These are phyloP conservation scores for carrot (Daucus carota) DNA, from an alignment of 129 eudicot species.

Conservation along the genomic window DNA sequence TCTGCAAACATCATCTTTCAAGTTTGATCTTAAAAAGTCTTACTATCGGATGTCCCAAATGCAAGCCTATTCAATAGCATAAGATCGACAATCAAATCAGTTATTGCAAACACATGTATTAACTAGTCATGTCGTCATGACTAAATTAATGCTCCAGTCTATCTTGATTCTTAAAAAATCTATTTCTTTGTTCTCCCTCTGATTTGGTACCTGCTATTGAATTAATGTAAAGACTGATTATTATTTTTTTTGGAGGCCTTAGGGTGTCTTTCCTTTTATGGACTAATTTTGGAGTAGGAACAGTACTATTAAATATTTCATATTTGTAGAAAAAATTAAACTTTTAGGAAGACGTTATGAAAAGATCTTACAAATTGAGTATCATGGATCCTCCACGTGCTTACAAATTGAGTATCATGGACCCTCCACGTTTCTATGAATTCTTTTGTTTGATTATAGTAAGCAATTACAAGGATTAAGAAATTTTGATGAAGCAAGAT, in stretches of 20 bases:
- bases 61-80: slow-evolving; percentile 60
- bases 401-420: no score
- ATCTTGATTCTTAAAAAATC: no score
- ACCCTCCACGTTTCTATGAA: no score
- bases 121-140: background rate
- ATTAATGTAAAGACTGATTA: background rate
- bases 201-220: background rate
- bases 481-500: background rate
- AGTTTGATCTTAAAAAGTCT: slow-evolving; percentile 84
- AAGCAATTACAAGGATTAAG: background rate
- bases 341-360: background rate
- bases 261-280: background rate
- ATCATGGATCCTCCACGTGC: no score
- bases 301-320: no score
- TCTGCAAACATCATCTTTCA: slow-evolving; percentile 80
- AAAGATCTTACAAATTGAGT: no score
- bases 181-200: background rate
- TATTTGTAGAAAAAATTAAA: no score
- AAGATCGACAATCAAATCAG: slow-evolving; percentile 73
- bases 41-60: slow-evolving; percentile 96
- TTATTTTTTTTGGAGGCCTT: background rate
- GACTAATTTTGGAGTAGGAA: background rate
- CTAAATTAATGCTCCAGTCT: background rate
- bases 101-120: slow-evolving; percentile 65
- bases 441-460: no score